Conservation (phyloP, 805 yeast genomes). For the Hanseniaspora mollemarum region DNA sequence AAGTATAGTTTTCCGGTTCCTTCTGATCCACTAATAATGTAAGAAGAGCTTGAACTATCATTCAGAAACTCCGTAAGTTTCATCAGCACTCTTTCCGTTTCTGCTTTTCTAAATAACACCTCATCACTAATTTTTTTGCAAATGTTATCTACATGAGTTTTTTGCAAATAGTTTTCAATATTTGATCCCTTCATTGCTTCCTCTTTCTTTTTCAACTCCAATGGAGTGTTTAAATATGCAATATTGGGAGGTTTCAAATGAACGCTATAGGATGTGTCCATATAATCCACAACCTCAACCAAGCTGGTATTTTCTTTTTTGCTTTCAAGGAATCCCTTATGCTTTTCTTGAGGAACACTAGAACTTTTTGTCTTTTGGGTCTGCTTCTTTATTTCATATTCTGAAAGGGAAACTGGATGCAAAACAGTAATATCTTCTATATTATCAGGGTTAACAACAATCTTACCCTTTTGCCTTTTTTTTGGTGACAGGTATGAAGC, state of each 20-base stretch:
- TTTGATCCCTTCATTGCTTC: background rate
- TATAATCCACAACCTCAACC: no score
- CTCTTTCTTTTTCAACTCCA: background rate
- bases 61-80: background rate
- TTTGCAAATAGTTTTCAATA: background rate
- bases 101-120: background rate
- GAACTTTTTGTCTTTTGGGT: background rate
- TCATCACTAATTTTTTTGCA: background rate
- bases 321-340: no score
- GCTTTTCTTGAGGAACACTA: no score
- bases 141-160: no score
- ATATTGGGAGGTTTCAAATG: no score
- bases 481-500: background rate
- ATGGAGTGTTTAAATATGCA: no score
- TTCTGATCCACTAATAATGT: background rate
- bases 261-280: no score
- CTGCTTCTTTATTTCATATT: background rate
- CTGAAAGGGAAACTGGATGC: background rate
- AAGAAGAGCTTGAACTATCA: background rate
- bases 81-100: background rate
- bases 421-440: background rate
- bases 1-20: background rate
- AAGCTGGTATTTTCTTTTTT: background rate
- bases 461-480: constrained; percentile 1
- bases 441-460: constrained; percentile 1